Evolutionary conservation across 371 early-diverging fungal species (phyloP).

Genomic region (Apophysomyces sp.): DNA sequence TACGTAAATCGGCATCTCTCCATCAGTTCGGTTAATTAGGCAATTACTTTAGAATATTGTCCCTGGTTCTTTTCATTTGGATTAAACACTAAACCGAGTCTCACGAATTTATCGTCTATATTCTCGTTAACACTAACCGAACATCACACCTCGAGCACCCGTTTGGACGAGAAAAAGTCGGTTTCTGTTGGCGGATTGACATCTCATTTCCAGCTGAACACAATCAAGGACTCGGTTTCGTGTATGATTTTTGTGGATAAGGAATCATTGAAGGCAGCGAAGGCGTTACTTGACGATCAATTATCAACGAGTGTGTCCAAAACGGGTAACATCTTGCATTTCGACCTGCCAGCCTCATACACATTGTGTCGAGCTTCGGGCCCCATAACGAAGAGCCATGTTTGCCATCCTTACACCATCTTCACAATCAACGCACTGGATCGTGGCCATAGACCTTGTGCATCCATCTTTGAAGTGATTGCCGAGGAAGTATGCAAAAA

Average conservation of each 20-base stretch:
- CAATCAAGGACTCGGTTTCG: slow-evolving; percentile 1
- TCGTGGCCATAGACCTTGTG: slow-evolving; percentile 7
- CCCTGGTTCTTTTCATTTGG: too few relatives aligned
- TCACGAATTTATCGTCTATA: too few relatives aligned
- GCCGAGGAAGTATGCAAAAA: background rate
- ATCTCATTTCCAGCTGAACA: background rate
- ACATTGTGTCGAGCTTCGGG: slow-evolving; percentile 20
- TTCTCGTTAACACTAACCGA: too few relatives aligned
- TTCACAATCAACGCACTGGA: slow-evolving; percentile 15
- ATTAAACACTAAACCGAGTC: too few relatives aligned
- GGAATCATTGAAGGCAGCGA: slow-evolving; percentile 1
- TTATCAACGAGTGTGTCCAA: background rate
- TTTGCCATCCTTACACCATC: slow-evolving; percentile 17
- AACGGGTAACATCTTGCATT: background rate
- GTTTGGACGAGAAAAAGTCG: background rate
- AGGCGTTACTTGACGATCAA: background rate
- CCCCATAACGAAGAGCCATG: slow-evolving; percentile 15
- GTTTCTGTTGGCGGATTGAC: slow-evolving; percentile 6
- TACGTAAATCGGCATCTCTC: too few relatives aligned
- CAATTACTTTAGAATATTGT: too few relatives aligned
- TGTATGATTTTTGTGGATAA: slow-evolving; percentile 6
- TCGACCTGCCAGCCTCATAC: slow-evolving; percentile 7
- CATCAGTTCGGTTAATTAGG: too few relatives aligned
- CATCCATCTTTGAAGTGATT: slow-evolving; percentile 9
- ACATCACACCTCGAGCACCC: slow-evolving; percentile 15